Conservation (phyloP, 2,329 filamentous ascomycete species). For the Aurifilum marmelostoma region DNA sequence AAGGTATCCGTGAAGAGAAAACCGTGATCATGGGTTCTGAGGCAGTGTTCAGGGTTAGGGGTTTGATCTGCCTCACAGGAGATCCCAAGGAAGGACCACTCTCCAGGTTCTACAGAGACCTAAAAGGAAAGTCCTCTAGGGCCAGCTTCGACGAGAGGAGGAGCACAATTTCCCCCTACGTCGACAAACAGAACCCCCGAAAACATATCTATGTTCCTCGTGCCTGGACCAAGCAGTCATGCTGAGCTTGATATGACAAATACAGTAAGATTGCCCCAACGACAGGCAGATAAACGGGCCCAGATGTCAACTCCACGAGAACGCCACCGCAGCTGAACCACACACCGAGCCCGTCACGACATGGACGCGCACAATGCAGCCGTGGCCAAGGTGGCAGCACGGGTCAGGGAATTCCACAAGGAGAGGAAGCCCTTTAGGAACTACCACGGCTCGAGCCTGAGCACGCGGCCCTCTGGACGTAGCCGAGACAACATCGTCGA, state of each 20-base stretch:
- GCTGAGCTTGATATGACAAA: too few species aligned
- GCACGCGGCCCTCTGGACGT: constrained; percentile 63
- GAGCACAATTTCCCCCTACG: too few species aligned
- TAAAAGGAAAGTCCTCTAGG: not conserved
- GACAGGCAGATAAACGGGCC: too few species aligned
- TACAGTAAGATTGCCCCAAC: too few species aligned
- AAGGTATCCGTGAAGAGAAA: not conserved
- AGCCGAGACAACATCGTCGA: constrained; percentile 62
- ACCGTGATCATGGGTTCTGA: not conserved
- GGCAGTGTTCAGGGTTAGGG: not conserved
- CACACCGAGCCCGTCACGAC: not conserved
- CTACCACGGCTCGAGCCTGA: constrained; percentile 78
- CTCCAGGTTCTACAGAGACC: too few species aligned
- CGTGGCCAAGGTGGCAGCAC: constrained; percentile 48
- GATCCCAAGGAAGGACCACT: too few species aligned
- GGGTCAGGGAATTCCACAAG: constrained; percentile 49
- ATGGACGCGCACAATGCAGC: constrained; percentile 51
- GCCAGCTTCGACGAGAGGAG: not conserved
- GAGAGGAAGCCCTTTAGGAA: constrained; percentile 66
- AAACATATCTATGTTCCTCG: too few species aligned
- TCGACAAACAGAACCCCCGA: too few species aligned
- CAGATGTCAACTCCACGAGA: too few species aligned
- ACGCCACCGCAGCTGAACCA: not conserved
- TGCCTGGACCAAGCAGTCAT: too few species aligned
- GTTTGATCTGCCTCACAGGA: not conserved